A percentile compares a stretch with the other conserved stretches of the same genome.
Conservation (phyloP, 345 rosid species). For the Ailanthus altissimus region DNA sequence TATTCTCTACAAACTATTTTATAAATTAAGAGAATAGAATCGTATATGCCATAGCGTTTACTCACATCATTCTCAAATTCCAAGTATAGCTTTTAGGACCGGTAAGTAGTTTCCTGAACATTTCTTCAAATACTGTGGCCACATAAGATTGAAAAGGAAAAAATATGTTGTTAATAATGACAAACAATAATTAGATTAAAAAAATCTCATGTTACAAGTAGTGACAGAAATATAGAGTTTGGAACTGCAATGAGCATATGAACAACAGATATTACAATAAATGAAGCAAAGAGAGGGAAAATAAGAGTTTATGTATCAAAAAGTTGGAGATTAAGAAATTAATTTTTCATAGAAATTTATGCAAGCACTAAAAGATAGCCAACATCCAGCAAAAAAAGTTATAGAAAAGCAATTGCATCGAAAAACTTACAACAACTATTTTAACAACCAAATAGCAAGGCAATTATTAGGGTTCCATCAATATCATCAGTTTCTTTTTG, state of each 20-base stretch:
- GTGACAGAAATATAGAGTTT: not conserved
- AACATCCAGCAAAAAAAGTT: slow-evolving; percentile 1
- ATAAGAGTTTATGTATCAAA: not conserved
- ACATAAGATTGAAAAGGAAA: slow-evolving; percentile 27
- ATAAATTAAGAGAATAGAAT: no score
- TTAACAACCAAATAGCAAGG: slow-evolving; percentile 90
- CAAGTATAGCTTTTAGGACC: slow-evolving; percentile 93
- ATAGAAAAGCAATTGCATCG: not conserved
- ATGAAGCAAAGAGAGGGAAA: not conserved
- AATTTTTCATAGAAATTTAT: not conserved
- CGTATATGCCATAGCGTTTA: slow-evolving; percentile 6
- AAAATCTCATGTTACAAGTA: slow-evolving; percentile 9
- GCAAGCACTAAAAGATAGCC: not conserved
- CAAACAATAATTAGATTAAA: slow-evolving; percentile 10
- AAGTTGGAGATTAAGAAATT: not conserved
- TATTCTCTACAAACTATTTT: no score
- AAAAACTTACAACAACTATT: slow-evolving; percentile 75
- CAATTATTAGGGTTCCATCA: slow-evolving; percentile 83
- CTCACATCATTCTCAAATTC: slow-evolving; percentile 98
- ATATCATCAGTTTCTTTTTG: slow-evolving; percentile 73
- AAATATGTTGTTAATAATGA: not conserved
- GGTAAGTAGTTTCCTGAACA: slow-evolving; percentile 90
- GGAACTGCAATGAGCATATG: not conserved
- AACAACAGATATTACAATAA: slow-evolving; percentile 2
- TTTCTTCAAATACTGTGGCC: slow-evolving; percentile 93